Evolutionary conservation across 2,329 filamentous ascomycete species (phyloP).

Genomic region (Torrubiellomyces zombiae): DNA sequence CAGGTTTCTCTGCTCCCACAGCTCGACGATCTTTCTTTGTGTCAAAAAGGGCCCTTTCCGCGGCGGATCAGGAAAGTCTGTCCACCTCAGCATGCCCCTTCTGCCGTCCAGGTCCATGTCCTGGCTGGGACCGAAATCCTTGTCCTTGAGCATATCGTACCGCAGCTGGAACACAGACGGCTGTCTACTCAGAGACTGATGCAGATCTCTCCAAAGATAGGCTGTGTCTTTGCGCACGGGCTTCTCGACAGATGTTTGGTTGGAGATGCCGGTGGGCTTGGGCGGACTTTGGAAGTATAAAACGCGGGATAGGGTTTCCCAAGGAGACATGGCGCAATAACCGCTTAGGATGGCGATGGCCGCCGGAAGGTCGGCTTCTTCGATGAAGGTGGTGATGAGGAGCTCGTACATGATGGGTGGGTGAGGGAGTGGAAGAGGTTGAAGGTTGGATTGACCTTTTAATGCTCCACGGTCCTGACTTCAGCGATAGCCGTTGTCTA

Average conservation of each 20-base stretch:
- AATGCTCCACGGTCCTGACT: too few relatives aligned
- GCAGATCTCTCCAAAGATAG: constrained; percentile 34
- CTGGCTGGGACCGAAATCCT: constrained; percentile 24
- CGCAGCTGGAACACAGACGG: constrained; percentile 39
- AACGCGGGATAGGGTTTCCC: constrained; percentile 30
- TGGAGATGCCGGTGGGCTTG: constrained; percentile 27
- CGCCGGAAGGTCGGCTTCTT: constrained; percentile 29
- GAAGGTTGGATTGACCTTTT: too few relatives aligned
- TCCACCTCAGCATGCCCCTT: constrained; percentile 37
- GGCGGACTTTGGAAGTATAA: constrained; percentile 35
- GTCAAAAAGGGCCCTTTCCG: constrained; percentile 27
- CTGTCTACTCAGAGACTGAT: constrained; percentile 36
- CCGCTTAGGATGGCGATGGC: constrained; percentile 38
- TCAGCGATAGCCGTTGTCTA: too few relatives aligned
- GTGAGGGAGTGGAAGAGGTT: not conserved
- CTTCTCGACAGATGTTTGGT: constrained; percentile 21
- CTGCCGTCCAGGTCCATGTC: constrained; percentile 23
- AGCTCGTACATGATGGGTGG: constrained; percentile 36
- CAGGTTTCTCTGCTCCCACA: constrained; percentile 33
- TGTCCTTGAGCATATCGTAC: constrained; percentile 33
- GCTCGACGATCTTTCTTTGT: constrained; percentile 38
- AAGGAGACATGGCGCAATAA: constrained; percentile 38
- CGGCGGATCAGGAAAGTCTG: constrained; percentile 42
- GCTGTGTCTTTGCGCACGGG: constrained; percentile 19
- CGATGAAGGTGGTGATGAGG: constrained; percentile 37